These are phyloP conservation scores for Pterulicium gracile DNA, from an alignment of 1,284 basidiomycete genomes.

Conservation along the genomic window DNA sequence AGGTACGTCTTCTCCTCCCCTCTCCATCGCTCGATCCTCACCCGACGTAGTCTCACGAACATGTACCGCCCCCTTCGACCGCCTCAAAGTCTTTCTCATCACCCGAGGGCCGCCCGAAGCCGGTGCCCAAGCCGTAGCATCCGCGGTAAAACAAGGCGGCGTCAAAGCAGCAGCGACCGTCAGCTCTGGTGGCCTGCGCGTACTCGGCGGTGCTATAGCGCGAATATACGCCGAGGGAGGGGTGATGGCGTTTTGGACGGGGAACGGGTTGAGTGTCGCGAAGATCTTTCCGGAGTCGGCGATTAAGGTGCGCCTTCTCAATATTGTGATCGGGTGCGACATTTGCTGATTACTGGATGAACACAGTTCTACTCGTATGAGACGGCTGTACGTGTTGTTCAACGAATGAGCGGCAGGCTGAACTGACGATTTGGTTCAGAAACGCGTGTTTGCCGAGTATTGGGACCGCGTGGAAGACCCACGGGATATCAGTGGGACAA, in stretches of 20 bases:
- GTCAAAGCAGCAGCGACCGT: no score
- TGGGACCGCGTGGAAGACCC: slow-evolving; percentile 87
- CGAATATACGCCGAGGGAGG: slow-evolving; percentile 86
- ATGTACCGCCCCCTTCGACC: slow-evolving; percentile 96
- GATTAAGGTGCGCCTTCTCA: slow-evolving; percentile 82
- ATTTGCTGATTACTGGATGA: no score
- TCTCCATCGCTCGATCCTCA: slow-evolving; percentile 3
- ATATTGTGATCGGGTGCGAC: no score
- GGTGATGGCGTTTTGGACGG: slow-evolving; percentile 88
- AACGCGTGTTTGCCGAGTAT: slow-evolving; percentile 89
- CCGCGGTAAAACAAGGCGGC: slow-evolving; percentile 23
- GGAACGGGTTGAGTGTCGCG: slow-evolving; percentile 70
- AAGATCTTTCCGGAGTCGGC: slow-evolving; percentile 98
- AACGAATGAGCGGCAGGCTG: no score
- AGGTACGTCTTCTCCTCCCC: slow-evolving; percentile 35
- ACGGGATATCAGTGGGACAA: slow-evolving; percentile 83
- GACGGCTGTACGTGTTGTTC: slow-evolving; percentile 55
- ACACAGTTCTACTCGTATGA: slow-evolving; percentile 84
- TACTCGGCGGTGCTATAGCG: slow-evolving; percentile 63
- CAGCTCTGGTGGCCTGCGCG: slow-evolving; percentile 41
- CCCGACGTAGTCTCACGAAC: slow-evolving; percentile 72
- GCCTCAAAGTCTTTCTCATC: slow-evolving; percentile 95
- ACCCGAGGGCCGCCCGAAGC: slow-evolving; percentile 68
- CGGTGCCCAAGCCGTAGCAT: slow-evolving; percentile 33
- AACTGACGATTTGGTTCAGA: slow-evolving; percentile 31